Base-by-base conservation (phyloP, 441 rosid genomes). In the Bruguiera hainesii region DNA sequence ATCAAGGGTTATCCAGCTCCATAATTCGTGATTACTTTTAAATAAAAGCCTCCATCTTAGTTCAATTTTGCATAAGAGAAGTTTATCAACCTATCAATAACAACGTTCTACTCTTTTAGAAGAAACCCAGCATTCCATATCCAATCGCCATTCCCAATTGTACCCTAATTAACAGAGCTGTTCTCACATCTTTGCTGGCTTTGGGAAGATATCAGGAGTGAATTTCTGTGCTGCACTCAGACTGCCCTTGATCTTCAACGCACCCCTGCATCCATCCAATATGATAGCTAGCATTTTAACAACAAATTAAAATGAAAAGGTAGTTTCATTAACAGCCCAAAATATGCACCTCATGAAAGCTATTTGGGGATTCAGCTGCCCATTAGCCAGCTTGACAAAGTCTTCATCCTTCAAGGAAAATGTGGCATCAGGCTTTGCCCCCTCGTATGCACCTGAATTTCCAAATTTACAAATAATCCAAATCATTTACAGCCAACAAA, bases 131-230 rank as follows among this genome's bases (percentile, higher is more conserved):
- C 35, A 59, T 7, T 59, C 48, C 15, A 26, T 23, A 42, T 20
- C 50, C 57, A 66, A 56, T 49, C 31, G 21, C 15, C 33, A 25
- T 35, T 56, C 11, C 18, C 42, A 31, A 29, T 11, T 37, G 23
- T 11, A 11, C 48, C 13, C 16, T 39, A 11, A 39, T 39, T 39
- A 18, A 13, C 2, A 33, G 68, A 48, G 29, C 66, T 9, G 21
- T 50, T 23, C 64, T 94, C 86, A 94, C 85, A 94, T 66, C 90
- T 91, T 94, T 1, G 99, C 74, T 19, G 90, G 96, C 84, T 91
- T 94, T 2, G 99, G 99, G 88, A 95, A 95, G 74, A 91, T 88
- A 73, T 87, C 99, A 0, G 97, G 99, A 15, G 98, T 87, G 75
- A 95, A 90, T 67, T 95, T 95, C 85, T 88, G 97, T 0, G 99